phyloP scores from a whole-genome alignment of 2,329 filamentous ascomycete species.

The Ceratocystis colombiana region DNA sequence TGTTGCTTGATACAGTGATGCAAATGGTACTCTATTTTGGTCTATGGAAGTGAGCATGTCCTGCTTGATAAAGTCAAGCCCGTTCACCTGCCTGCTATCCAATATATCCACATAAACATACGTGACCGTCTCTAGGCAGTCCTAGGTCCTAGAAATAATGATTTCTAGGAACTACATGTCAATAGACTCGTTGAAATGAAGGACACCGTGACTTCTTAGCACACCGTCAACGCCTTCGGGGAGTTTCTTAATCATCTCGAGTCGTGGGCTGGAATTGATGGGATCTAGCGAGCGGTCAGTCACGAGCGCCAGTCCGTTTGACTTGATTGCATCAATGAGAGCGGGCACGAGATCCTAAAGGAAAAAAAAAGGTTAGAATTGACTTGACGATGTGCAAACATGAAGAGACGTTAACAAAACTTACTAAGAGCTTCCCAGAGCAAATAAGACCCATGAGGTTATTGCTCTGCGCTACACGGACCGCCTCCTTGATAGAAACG shows the following conservation, averaged over 20 bases:
- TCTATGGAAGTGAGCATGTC: slow-evolving; percentile 4
- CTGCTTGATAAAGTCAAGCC: not conserved
- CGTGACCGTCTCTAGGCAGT: not conserved
- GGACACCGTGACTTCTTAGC: slow-evolving; percentile 71
- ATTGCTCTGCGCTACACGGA: slow-evolving; percentile 84
- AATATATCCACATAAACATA: not conserved
- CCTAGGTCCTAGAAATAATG: not conserved
- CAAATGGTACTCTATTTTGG: slow-evolving; percentile 14
- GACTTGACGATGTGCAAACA: not conserved
- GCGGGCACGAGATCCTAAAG: slow-evolving; percentile 84
- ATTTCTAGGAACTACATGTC: slow-evolving; percentile 44
- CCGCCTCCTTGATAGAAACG: slow-evolving; percentile 87
- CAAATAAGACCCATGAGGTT: slow-evolving; percentile 98
- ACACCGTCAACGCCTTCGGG: slow-evolving; percentile 81
- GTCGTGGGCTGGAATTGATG: slow-evolving; percentile 34
- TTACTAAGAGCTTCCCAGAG: slow-evolving; percentile 72
- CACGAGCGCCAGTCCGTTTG: slow-evolving; percentile 82
- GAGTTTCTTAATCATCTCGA: slow-evolving; percentile 48
- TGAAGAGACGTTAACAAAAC: slow-evolving; percentile 32
- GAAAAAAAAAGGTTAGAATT: slow-evolving; percentile 1
- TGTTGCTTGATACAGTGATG: slow-evolving; percentile 10
- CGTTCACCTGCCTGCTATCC: not conserved
- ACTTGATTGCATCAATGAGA: slow-evolving; percentile 86
- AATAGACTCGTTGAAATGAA: slow-evolving; percentile 89
- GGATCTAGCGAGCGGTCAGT: slow-evolving; percentile 62